Base-by-base conservation (phyloP, 306 rosid species). In the Sicyos edulis region DNA sequence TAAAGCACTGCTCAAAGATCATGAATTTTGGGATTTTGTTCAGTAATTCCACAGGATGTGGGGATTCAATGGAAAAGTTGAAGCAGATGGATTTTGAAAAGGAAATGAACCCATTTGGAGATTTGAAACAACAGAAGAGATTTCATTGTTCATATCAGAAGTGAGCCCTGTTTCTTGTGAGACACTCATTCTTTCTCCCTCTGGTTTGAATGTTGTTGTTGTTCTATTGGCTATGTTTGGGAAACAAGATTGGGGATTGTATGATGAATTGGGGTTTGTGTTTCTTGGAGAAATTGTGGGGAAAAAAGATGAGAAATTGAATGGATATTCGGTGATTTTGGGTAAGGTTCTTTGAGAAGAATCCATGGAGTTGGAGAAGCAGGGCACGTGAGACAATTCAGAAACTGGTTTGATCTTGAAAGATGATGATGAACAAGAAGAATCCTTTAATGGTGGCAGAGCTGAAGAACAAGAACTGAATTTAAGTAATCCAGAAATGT, bases 321-420 rank as follows among this genome's bases (percentile, higher is more conserved):
- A 40, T 17, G 70, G 54, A 42, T 16, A 34, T 17, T 71, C 63
- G 2, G 49, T 54, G 13, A 44, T 71, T 71, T 45, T 66, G 77
- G 95, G 84, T 16, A 13, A 2, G 85, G 84, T 67, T 44, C 72
- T 80, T 87, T 83, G 52, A 62, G 90, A 76, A 79, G 79, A 81
- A 29, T 84, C 83, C 74, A 83, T 71, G 71, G 82, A 74, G 80
- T 82, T 88, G 98, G 98, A 92, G 98, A 92, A 92, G 98, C 98
- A 92, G 98, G 98, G 88, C 98, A 92, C 98, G 98, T 90, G 82
- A 80, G 75, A 66, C 55, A 87, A 82, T 66, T 82, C 90, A 11
- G 54, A 40, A 70, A 22, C 59, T 16, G 67, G 44, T 1, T 79
- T 73, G 71, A 81, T 89, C 51, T 84, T 72, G n/a, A 19, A 79